A percentile compares a stretch with the other conserved stretches of the same genome.
Evolutionary conservation across 495 filamentous ascomycete genomes (phyloP).

Genomic region (Lindgomyces ingoldianus): DNA sequence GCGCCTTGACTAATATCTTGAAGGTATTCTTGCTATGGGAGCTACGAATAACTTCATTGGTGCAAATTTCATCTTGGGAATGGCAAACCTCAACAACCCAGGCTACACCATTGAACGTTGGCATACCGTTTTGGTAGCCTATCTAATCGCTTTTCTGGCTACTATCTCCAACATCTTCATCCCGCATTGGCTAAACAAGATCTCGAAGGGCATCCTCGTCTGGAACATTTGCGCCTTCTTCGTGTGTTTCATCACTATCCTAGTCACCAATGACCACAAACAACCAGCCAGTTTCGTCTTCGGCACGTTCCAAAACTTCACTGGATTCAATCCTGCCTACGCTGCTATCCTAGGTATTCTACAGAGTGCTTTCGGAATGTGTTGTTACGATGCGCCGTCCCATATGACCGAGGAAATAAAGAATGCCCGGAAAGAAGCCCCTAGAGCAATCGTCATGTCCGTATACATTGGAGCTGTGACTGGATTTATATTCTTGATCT

Average conservation of each 20-base stretch:
- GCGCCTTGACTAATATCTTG: neutral
- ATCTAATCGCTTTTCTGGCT: slow-evolving; percentile 50
- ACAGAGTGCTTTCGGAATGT: slow-evolving; percentile 61
- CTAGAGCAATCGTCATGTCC: slow-evolving; percentile 57
- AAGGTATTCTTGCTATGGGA: slow-evolving; percentile 59
- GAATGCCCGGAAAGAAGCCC: slow-evolving; percentile 54
- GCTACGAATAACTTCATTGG: slow-evolving; percentile 60
- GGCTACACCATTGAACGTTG: slow-evolving; percentile 57
- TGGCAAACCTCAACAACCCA: slow-evolving; percentile 56
- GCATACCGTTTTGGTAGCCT: slow-evolving; percentile 59
- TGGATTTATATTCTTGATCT: slow-evolving; percentile 53
- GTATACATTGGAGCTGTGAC: slow-evolving; percentile 55
- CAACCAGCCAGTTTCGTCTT: slow-evolving; percentile 60
- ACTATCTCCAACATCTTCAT: slow-evolving; percentile 54
- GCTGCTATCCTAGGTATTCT: slow-evolving; percentile 58
- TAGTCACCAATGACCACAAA: slow-evolving; percentile 58
- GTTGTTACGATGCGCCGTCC: slow-evolving; percentile 47
- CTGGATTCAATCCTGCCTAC: slow-evolving; percentile 55
- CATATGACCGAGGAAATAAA: slow-evolving; percentile 58
- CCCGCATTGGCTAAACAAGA: slow-evolving; percentile 54
- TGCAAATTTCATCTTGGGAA: slow-evolving; percentile 58
- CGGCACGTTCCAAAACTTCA: slow-evolving; percentile 57
- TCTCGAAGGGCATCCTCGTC: slow-evolving; percentile 54
- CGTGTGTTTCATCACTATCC: slow-evolving; percentile 53
- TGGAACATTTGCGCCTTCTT: slow-evolving; percentile 60